A percentile compares a stretch with the other conserved stretches of the same genome.
Conservation (phyloP, 2,329 filamentous ascomycete species). For the Fusarium cicatricum region DNA sequence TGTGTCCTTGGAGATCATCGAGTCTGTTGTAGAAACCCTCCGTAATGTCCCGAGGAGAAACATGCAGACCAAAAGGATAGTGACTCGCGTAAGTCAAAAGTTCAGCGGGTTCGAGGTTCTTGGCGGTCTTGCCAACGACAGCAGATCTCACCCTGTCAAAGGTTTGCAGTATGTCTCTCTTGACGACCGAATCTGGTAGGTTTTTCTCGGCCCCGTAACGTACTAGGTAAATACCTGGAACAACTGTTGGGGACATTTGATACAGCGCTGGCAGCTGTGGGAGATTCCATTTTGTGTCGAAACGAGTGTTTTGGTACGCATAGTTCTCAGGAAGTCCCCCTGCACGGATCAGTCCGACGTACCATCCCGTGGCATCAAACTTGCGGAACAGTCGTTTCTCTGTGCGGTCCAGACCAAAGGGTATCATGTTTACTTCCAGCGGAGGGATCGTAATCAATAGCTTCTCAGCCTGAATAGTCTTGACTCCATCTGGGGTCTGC, state of each 20-base stretch:
- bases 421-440: constrained; percentile 16
- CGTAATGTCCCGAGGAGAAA: constrained; percentile 14
- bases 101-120: constrained; percentile 4
- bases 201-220: constrained; percentile 18
- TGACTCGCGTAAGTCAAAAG: constrained; percentile 28
- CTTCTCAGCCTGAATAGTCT: constrained; percentile 18
- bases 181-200: constrained; percentile 6
- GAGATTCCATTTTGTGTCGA: constrained; percentile 18
- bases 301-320: constrained; percentile 28
- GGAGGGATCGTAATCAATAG: constrained; percentile 23
- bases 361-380: constrained; percentile 28
- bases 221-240: constrained; percentile 15
- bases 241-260: constrained; percentile 29
- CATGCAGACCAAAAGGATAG: constrained; percentile 28
- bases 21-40: constrained; percentile 27
- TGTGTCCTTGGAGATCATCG: constrained; percentile 25
- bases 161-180: constrained; percentile 20
- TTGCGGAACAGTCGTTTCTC: constrained; percentile 18
- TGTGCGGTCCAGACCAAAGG: constrained; percentile 9
- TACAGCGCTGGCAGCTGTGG: constrained; percentile 24
- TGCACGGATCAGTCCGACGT: constrained; percentile 25
- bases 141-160: constrained; percentile 21
- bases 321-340: constrained; percentile 17
- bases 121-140: background rate
- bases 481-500: constrained; percentile 6